These are phyloP conservation scores for Vitis rupestris DNA, from an alignment of 164 flowering plant genomes.

Conservation along the genomic window DNA sequence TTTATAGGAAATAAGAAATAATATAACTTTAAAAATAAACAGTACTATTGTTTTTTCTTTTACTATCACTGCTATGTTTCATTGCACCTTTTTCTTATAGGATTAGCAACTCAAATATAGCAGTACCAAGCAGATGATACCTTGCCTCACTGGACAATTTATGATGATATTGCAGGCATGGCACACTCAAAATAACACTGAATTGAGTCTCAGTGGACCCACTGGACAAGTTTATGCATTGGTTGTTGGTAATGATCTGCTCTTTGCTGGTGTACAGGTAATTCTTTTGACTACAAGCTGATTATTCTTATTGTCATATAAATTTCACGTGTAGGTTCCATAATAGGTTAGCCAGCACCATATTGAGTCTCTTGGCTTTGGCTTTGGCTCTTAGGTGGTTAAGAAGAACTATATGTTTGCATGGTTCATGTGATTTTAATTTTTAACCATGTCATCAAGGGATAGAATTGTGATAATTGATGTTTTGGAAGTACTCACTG, in stretches of 20 bases:
- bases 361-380: not conserved
- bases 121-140: not conserved
- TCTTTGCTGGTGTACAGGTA: conserved; percentile 94
- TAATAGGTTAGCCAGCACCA: not conserved
- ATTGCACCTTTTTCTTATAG: too few species aligned
- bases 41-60: not conserved
- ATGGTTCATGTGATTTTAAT: not conserved
- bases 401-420: not conserved
- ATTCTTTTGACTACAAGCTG: conserved; percentile 4
- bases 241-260: conserved; percentile 76
- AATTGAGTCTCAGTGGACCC: conserved; percentile 74
- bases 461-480: not conserved
- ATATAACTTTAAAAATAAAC: too few species aligned
- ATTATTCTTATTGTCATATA: not conserved
- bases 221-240: conserved; percentile 90
- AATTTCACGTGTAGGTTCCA: not conserved
- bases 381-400: not conserved
- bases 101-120: too few species aligned
- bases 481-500: not conserved
- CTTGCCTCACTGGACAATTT: conserved; percentile 2
- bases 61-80: not conserved
- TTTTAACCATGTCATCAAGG: too few species aligned
- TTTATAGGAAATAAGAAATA: too few species aligned
- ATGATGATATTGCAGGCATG: conserved; percentile 60
- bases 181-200: conserved; percentile 62